A percentile compares a stretch with the other conserved stretches of the same genome.
phyloP scores from a whole-genome alignment of 148 eudicot genomes.

The Amaranthus hypochondriacus region DNA sequence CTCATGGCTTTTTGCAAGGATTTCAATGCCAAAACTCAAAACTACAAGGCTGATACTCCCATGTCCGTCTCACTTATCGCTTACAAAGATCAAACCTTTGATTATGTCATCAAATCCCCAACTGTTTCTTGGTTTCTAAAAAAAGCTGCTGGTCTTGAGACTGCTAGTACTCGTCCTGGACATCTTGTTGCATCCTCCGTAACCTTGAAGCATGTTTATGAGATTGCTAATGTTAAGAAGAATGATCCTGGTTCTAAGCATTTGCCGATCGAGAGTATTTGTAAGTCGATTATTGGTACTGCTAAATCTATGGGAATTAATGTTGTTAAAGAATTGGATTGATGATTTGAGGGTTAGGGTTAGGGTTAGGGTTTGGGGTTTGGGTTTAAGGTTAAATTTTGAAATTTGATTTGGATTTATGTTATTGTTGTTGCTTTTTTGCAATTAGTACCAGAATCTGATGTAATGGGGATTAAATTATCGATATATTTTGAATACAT shows the following conservation, averaged over 20 bases:
- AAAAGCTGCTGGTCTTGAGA: conserved; percentile 76
- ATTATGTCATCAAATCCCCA: conserved; percentile 70
- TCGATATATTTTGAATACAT: too few relatives aligned
- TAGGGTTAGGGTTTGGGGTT: background rate
- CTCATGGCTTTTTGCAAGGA: conserved; percentile 95
- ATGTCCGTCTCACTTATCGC: conserved; percentile 76
- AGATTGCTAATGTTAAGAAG: conserved; percentile 82
- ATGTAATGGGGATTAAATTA: background rate
- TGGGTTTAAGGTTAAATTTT: background rate
- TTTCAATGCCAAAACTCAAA: conserved; percentile 85
- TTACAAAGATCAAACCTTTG: conserved; percentile 79
- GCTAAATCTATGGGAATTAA: conserved; percentile 77
- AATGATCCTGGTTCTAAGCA: conserved; percentile 56
- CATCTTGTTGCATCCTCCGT: conserved; percentile 55
- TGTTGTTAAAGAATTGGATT: conserved; percentile 64
- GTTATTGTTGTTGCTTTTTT: background rate
- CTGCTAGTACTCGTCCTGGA: conserved; percentile 62
- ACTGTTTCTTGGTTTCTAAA: conserved; percentile 76
- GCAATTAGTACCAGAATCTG: too few relatives aligned
- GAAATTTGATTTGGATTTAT: background rate
- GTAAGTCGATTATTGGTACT: conserved; percentile 78
- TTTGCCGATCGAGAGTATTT: conserved; percentile 63
- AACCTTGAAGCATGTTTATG: conserved; percentile 67
- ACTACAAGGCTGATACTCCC: conserved; percentile 81
- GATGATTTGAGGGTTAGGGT: conserved; percentile 13